Conservation (phyloP, 2,329 filamentous ascomycete species). For the Ascochyta rabiei region DNA sequence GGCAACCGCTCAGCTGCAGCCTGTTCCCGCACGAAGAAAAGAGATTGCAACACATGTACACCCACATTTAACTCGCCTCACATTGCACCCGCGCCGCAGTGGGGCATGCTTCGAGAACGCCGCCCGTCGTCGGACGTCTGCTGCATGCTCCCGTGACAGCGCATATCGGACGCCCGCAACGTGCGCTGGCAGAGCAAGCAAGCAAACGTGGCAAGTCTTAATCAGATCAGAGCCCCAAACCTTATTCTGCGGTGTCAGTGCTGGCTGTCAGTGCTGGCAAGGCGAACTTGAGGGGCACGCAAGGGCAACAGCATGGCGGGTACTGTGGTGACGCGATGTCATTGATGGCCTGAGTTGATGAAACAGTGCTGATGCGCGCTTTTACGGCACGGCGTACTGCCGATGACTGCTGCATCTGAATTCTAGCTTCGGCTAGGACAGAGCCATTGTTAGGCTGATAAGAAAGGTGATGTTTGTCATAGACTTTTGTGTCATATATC, state of each 20-base stretch:
- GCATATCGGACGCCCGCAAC: conserved; percentile 17
- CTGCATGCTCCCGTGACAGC: conserved; percentile 10
- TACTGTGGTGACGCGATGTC: conserved; percentile 1
- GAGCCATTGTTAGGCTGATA: neutral
- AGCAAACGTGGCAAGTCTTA: conserved; percentile 16
- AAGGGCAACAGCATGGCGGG: neutral
- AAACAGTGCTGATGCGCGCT: neutral
- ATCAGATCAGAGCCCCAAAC: conserved; percentile 11
- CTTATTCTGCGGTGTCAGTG: conserved; percentile 8
- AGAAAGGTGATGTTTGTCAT: neutral
- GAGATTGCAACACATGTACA: neutral
- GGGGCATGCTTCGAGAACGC: conserved; percentile 12
- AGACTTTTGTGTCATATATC: neutral
- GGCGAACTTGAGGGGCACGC: conserved; percentile 12
- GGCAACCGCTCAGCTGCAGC: neutral
- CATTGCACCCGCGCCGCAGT: neutral
- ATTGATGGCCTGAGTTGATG: neutral
- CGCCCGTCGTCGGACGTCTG: conserved; percentile 8
- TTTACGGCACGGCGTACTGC: neutral
- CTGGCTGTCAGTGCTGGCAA: conserved; percentile 2
- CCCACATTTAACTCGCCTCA: conserved; percentile 4
- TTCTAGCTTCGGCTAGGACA: neutral
- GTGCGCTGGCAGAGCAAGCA: conserved; percentile 17
- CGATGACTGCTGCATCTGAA: neutral
- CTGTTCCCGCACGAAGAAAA: neutral